phyloP scores from a whole-genome alignment of 2,329 filamentous ascomycete genomes.

The Lasiodiplodia sp. region DNA sequence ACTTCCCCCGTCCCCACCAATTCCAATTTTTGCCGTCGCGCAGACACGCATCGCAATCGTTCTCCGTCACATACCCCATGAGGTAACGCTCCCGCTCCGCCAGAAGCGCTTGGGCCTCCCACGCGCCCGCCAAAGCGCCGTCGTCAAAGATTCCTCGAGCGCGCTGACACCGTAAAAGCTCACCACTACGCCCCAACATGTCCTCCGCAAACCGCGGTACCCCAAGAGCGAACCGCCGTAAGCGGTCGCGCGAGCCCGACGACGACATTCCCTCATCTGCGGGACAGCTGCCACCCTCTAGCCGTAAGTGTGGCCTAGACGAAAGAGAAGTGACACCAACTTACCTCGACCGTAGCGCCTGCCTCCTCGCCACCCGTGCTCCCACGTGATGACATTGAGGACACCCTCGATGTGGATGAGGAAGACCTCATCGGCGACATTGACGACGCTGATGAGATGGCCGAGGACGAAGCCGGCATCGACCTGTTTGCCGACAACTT shows the following conservation, averaged over 20 bases:
- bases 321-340: too few species aligned
- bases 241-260: conserved; percentile 71
- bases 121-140: conserved; percentile 12
- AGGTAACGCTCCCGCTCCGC: conserved; percentile 18
- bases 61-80: conserved; percentile 13
- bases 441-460: conserved; percentile 72
- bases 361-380: conserved; percentile 70
- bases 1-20: not conserved
- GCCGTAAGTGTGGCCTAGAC: conserved; percentile 58
- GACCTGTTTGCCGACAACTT: conserved; percentile 76
- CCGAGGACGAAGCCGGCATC: conserved; percentile 73
- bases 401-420: conserved; percentile 59
- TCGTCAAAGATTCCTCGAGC: conserved; percentile 22
- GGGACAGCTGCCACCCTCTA: conserved; percentile 65
- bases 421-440: conserved; percentile 70
- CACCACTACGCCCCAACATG: conserved; percentile 81
- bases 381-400: conserved; percentile 72
- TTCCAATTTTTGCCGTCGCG: not conserved
- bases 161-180: conserved; percentile 60
- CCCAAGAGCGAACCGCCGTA: conserved; percentile 60
- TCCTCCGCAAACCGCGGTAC: conserved; percentile 82
- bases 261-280: conserved; percentile 64
- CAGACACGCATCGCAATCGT: not conserved
- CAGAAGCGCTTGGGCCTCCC: conserved; percentile 19
- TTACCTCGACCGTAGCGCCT: conserved; percentile 50